These are phyloP conservation scores for Aspergillus ruber DNA, from an alignment of 2,329 filamentous ascomycete genomes.

Conservation along the genomic window DNA sequence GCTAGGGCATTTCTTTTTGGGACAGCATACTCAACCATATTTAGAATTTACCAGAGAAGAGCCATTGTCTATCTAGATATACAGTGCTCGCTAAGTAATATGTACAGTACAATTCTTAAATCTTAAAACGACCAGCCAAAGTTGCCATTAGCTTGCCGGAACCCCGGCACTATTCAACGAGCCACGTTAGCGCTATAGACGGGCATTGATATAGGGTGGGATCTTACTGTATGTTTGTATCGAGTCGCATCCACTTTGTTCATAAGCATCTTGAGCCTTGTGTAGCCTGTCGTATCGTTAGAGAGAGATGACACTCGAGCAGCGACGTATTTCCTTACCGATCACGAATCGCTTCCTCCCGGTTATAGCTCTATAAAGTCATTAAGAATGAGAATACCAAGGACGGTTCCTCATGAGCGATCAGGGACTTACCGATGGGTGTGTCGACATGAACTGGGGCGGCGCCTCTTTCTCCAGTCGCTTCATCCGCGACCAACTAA, in stretches of 20 bases:
- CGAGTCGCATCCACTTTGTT: slow-evolving; percentile 32
- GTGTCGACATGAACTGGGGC: slow-evolving; percentile 55
- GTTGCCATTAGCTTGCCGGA: slow-evolving; percentile 13
- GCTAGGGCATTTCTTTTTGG: slow-evolving; percentile 17
- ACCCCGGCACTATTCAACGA: slow-evolving; percentile 13
- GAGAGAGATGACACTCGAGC: not conserved
- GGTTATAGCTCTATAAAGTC: slow-evolving; percentile 41
- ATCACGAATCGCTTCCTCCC: slow-evolving; percentile 49
- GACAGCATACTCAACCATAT: not conserved
- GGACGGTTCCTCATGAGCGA: not conserved
- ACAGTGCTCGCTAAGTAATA: not conserved
- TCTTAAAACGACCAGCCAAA: slow-evolving; percentile 7
- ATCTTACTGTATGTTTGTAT: slow-evolving; percentile 24
- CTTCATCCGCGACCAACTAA: slow-evolving; percentile 48
- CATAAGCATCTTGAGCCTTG: slow-evolving; percentile 34
- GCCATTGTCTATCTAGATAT: not conserved
- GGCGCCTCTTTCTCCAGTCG: slow-evolving; percentile 38
- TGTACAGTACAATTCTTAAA: not conserved
- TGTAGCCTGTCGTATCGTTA: slow-evolving; percentile 27
- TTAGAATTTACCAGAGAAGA: not conserved
- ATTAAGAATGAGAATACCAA: slow-evolving; percentile 3
- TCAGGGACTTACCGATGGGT: slow-evolving; percentile 43
- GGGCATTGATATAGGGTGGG: not conserved
- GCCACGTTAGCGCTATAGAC: not conserved
- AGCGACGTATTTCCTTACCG: slow-evolving; percentile 32